Percentiles rank a stretch among this genome's conserved stretches.
These are phyloP conservation scores for Ananas comosus DNA, from an alignment of 176 grass and related monocot genomes.

Conservation along the genomic window DNA sequence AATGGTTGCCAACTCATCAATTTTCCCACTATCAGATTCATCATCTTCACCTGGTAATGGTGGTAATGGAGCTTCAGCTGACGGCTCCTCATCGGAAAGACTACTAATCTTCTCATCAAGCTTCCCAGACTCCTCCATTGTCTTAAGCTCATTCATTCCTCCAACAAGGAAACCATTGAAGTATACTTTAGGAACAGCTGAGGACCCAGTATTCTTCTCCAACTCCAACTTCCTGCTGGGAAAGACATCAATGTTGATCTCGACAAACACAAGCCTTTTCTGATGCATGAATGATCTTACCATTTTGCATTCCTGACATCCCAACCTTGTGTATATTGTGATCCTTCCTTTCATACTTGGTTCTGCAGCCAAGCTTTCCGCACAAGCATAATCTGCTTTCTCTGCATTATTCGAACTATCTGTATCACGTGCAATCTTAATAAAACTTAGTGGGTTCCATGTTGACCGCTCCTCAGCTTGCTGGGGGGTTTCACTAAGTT, in stretches of 20 bases:
- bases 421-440: constrained; percentile 55
- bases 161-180: constrained; percentile 71
- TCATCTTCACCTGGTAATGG: constrained; percentile 95
- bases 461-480: constrained; percentile 43
- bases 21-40: constrained; percentile 69
- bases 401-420: constrained; percentile 29
- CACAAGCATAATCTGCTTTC: constrained; percentile 25
- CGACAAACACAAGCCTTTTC: constrained; percentile 61
- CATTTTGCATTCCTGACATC: constrained; percentile 68
- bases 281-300: constrained; percentile 51
- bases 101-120: constrained; percentile 53
- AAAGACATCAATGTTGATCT: constrained; percentile 90
- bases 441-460: constrained; percentile 92
- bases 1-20: constrained; percentile 79
- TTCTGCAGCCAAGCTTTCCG: constrained; percentile 22
- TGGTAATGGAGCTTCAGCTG: constrained; percentile 49
- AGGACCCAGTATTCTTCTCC: constrained; percentile 71
- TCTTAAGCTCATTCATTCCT: constrained; percentile 61
- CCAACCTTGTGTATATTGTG: constrained; percentile 70
- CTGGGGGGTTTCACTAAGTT: constrained; percentile 30
- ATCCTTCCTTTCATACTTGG: constrained; percentile 53
- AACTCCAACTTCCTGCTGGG: constrained; percentile 72
- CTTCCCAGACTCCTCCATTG: constrained; percentile 54
- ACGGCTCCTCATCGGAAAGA: constrained; percentile 47
- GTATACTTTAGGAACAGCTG: constrained; percentile 64